Evolutionary conservation across 352 stramenopile species (phyloP).

Genomic region (Phytophthora pisi): DNA sequence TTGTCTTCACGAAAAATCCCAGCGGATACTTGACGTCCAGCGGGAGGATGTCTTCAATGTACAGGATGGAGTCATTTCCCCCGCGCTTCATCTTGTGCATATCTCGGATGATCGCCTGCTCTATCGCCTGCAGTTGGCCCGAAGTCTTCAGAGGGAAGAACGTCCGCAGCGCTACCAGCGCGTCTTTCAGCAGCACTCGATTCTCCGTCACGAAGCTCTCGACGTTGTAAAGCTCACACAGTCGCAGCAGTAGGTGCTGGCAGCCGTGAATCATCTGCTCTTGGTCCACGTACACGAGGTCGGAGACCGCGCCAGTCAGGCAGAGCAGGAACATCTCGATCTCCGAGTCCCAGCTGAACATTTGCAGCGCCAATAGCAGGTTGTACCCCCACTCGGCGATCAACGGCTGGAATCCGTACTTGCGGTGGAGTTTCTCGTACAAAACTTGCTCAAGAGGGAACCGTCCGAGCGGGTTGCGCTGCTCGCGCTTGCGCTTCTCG

Average conservation of each 20-base stretch:
- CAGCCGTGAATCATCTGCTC: constrained; percentile 69
- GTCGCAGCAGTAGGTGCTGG: constrained; percentile 45
- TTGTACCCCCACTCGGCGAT: constrained; percentile 90
- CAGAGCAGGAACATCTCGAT: constrained; percentile 81
- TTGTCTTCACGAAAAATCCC: constrained; percentile 80
- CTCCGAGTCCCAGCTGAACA: constrained; percentile 77
- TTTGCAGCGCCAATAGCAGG: constrained; percentile 69
- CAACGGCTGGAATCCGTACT: constrained; percentile 82
- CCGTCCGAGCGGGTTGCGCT: constrained; percentile 49
- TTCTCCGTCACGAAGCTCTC: constrained; percentile 61
- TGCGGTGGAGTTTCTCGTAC: constrained; percentile 80
- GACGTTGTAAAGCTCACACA: constrained; percentile 59
- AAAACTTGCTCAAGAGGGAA: constrained; percentile 68
- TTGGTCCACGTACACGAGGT: constrained; percentile 76
- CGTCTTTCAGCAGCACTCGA: constrained; percentile 75
- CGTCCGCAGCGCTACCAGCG: constrained; percentile 70
- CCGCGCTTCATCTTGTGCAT: constrained; percentile 82
- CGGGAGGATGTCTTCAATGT: constrained; percentile 76
- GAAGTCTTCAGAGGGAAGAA: constrained; percentile 84
- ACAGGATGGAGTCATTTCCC: constrained; percentile 73
- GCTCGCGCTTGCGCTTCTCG: constrained; percentile 75
- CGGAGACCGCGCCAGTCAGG: constrained; percentile 69
- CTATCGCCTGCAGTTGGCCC: constrained; percentile 70
- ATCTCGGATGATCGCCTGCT: constrained; percentile 78
- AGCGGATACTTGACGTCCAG: constrained; percentile 48